A percentile compares a stretch with the other conserved stretches of the same genome.
These are phyloP conservation scores for Lachancea meyersii DNA, from an alignment of 805 yeast genomes.

Conservation along the genomic window DNA sequence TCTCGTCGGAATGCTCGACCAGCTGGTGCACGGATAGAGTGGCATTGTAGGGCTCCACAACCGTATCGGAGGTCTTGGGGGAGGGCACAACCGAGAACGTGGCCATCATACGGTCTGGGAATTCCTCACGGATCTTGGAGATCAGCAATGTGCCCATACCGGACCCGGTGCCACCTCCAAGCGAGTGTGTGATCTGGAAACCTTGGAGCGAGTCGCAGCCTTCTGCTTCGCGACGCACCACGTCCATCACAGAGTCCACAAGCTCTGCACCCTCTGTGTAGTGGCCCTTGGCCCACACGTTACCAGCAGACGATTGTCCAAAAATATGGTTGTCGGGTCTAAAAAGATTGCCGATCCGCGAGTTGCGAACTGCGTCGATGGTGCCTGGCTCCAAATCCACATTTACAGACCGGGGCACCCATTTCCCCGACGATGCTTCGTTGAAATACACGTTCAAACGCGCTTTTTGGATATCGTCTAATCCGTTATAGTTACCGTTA, in stretches of 20 bases:
- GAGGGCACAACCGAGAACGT: conserved; percentile 91
- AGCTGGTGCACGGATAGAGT: conserved; percentile 86
- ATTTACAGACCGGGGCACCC: conserved; percentile 88
- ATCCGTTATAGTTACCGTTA: conserved; percentile 66
- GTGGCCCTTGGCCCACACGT: conserved; percentile 96
- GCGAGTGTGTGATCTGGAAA: conserved; percentile 79
- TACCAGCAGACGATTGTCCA: conserved; percentile 91
- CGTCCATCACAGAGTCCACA: conserved; percentile 83
- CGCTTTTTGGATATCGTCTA: conserved; percentile 44
- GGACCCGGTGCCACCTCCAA: conserved; percentile 94
- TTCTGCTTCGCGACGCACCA: conserved; percentile 89
- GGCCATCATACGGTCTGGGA: conserved; percentile 93
- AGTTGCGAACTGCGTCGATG: conserved; percentile 74
- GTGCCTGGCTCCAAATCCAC: conserved; percentile 95
- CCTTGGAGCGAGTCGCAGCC: conserved; percentile 90
- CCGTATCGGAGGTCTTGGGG: conserved; percentile 87
- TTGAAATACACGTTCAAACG: conserved; percentile 79
- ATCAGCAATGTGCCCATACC: conserved; percentile 91
- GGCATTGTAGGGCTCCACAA: conserved; percentile 92
- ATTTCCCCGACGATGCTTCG: conserved; percentile 81
- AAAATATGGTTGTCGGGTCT: conserved; percentile 88
- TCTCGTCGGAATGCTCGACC: conserved; percentile 85
- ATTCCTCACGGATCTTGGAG: conserved; percentile 83
- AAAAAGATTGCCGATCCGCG: conserved; percentile 76
- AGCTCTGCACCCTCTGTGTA: conserved; percentile 96